phyloP scores from a whole-genome alignment of 2,329 filamentous ascomycete species.

The Keithomyces neogunnii region DNA sequence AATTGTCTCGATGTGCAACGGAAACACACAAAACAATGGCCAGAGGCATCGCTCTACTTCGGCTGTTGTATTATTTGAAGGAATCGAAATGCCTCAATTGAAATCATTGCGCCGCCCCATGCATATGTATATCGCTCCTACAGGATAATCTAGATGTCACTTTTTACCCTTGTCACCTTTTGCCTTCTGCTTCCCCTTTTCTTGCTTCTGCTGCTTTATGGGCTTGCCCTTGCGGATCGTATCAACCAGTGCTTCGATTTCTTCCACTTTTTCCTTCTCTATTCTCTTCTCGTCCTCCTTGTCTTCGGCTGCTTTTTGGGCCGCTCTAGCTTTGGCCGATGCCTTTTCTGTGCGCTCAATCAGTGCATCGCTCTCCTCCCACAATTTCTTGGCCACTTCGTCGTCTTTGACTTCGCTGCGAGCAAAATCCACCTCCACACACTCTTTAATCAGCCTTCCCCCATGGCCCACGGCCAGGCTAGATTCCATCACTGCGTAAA shows the following conservation, averaged over 20 bases:
- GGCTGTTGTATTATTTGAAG: no score
- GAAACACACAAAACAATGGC: no score
- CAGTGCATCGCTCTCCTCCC: constrained; percentile 80
- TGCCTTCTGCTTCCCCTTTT: background rate
- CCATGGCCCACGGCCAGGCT: constrained; percentile 55
- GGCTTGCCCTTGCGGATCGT: constrained; percentile 35
- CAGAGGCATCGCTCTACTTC: no score
- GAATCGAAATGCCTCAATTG: background rate
- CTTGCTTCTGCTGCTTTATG: constrained; percentile 20
- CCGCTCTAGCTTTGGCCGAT: constrained; percentile 49
- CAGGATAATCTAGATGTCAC: background rate
- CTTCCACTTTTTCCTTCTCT: constrained; percentile 22
- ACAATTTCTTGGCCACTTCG: constrained; percentile 71
- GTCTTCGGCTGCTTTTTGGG: constrained; percentile 29
- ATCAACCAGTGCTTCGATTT: constrained; percentile 30
- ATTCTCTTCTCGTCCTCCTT: constrained; percentile 24
- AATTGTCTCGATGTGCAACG: no score
- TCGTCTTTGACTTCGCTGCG: constrained; percentile 72
- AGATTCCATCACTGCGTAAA: constrained; percentile 79
- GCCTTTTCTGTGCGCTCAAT: constrained; percentile 77
- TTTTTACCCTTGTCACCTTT: background rate
- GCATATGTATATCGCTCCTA: background rate
- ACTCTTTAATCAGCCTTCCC: constrained; percentile 80
- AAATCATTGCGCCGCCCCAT: background rate
- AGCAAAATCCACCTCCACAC: constrained; percentile 63